Evolutionary conservation across 208 protist genomes (phyloP).

Genomic region (Leptomonas pyrrhocoris): DNA sequence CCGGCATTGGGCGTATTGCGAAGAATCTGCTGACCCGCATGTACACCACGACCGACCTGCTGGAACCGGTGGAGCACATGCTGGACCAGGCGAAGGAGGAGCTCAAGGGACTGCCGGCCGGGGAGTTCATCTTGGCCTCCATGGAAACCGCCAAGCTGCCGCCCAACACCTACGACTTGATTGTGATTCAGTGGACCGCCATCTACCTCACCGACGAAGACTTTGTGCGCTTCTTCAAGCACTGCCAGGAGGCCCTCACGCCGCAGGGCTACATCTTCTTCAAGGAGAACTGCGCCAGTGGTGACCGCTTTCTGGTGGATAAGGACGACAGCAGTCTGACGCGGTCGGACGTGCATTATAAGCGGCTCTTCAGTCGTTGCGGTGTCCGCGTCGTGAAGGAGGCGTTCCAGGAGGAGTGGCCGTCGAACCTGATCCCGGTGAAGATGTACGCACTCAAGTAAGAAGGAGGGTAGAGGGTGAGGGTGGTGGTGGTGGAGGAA

Average conservation of each 20-base stretch:
- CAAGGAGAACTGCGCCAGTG: constrained; percentile 86
- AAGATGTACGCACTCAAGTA: constrained; percentile 91
- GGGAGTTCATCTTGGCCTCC: constrained; percentile 78
- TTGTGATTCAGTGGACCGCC: constrained; percentile 93
- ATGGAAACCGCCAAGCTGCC: constrained; percentile 78
- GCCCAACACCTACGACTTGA: constrained; percentile 81
- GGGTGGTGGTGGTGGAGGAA: too few species aligned
- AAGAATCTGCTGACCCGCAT: constrained; percentile 69
- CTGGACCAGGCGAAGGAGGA: constrained; percentile 84
- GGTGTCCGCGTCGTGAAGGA: constrained; percentile 71
- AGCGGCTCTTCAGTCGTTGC: constrained; percentile 71
- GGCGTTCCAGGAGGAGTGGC: constrained; percentile 79
- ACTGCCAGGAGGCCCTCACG: constrained; percentile 77
- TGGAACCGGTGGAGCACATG: constrained; percentile 89
- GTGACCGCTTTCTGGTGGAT: constrained; percentile 80
- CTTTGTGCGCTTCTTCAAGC: constrained; percentile 85
- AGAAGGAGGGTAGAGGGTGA: neutral
- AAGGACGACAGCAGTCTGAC: constrained; percentile 91
- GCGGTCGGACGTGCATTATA: constrained; percentile 87
- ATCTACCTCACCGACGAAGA: constrained; percentile 94
- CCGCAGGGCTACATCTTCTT: constrained; percentile 90
- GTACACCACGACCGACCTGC: constrained; percentile 78
- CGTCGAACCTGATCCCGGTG: constrained; percentile 73
- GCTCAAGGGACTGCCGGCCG: constrained; percentile 69
- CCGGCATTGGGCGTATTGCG: constrained; percentile 92